Base-by-base conservation (phyloP, 768 basidiomycete genomes). In the Auricularia sp. region DNA sequence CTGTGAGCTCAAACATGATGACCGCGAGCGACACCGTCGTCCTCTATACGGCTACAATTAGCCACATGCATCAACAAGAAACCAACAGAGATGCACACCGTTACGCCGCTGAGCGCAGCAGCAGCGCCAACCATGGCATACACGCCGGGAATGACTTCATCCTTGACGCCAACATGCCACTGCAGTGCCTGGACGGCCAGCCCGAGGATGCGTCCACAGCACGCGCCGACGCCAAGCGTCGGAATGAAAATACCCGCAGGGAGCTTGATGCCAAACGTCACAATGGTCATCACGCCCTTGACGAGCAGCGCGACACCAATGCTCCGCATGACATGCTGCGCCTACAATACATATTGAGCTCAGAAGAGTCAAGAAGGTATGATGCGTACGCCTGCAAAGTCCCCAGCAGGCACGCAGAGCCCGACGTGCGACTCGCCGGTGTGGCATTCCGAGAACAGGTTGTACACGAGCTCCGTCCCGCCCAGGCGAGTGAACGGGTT, bases 181-280 rank as follows among this genome's bases (percentile, higher is more conserved):
- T 90, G 89, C 63, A 88, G 69, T 76, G 85, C 88, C 72, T 95
- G 92, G 75, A 98, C 82, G 5, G 77, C 71, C 44, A 97, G 84
- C 42, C 96, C 96, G 42, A 93, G 70, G 42, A 98, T 84, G 29
- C 96, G 83, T 1, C 97, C 97, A 35, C 90, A 90, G 71, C 94
- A 95, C 0, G 95, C 95, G 33, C 96, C 95, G 11, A 96, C 95
- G 74, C 90, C 94, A 7, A 99, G 84, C 0, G 94, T 92, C 0
- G 97, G 97, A 47, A 99, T 92, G 76, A 99, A 99, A 69, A 98
- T 97, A 3, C 97, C 96, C 14, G 94, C 94, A 61, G 90, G 90
- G 18, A 93, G 71, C 71, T 89, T 91, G 77, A 96, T 92, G 6
- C 96, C 97, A 67, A 98, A 98, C 0, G 96, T 98, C 44, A 96